These are phyloP conservation scores for Megacollybia marginata DNA, from an alignment of 768 basidiomycete genomes.

Conservation along the genomic window DNA sequence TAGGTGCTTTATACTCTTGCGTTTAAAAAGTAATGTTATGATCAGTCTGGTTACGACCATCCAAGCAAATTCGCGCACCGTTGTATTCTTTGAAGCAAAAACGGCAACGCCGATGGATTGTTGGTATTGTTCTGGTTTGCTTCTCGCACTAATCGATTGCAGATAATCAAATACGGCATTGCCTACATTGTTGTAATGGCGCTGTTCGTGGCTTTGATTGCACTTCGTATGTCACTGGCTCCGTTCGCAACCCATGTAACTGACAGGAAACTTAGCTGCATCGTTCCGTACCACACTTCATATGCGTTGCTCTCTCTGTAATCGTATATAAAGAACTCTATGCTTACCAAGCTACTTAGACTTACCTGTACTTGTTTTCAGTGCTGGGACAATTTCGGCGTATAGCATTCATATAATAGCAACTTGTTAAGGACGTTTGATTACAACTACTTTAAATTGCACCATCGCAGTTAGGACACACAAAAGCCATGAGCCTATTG, in stretches of 20 bases:
- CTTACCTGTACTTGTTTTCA: neutral
- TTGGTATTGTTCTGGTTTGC: constrained; percentile 29
- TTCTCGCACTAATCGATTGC: constrained; percentile 7
- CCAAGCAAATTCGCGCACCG: constrained; percentile 89
- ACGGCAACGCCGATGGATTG: constrained; percentile 84
- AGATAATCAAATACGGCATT: constrained; percentile 81
- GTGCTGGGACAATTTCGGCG: neutral
- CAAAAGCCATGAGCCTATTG: constrained; percentile 18
- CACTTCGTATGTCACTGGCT: constrained; percentile 51
- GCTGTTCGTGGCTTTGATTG: constrained; percentile 70
- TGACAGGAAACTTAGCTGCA: constrained; percentile 33
- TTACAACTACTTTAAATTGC: constrained; percentile 27
- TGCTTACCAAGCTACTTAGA: neutral
- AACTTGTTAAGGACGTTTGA: neutral
- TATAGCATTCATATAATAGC: neutral
- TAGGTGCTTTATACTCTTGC: constrained; percentile 33
- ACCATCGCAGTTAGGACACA: constrained; percentile 37
- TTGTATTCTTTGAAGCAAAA: constrained; percentile 87
- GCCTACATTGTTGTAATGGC: constrained; percentile 65
- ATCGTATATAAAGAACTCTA: constrained; percentile 47
- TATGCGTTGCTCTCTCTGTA: constrained; percentile 60
- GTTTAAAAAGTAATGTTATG: neutral
- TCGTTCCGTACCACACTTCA: constrained; percentile 54
- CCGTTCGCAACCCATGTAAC: constrained; percentile 5
- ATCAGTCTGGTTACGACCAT: constrained; percentile 90